Base-by-base conservation (phyloP, 129 eudicot species). In the Flaveria ramosissima region DNA sequence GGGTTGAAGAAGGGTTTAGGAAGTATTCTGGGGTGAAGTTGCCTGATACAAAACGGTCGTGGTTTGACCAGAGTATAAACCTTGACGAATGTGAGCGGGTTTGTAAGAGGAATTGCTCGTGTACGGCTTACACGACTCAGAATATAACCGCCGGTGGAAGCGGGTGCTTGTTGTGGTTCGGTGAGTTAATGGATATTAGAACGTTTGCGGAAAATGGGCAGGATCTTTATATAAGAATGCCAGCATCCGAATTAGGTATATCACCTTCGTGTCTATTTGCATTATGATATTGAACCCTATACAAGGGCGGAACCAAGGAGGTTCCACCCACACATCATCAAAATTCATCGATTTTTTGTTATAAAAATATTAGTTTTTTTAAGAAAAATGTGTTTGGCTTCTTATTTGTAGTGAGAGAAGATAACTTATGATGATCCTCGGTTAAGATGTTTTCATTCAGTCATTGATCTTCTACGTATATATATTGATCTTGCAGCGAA, bases 91-190 rank as follows among this genome's bases (percentile, higher is more conserved):
- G 89, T 30, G 57, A 79, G 78, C 24, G 36, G 66, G 43, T 67
- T 57, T 85, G 89, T 74, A 78, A 81, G 79, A 71, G 11, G 39
- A 85, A 85, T 55, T 85, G 89, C 59, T 73, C 81, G 11, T 85
- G 89, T 82, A 52, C 72, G 13, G 89, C 83, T 55, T 85, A 85
- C 17, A 23, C 86, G 5, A 85, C 71, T 24, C 66, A 75, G 73
- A 77, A 85, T 53, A 57, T 85, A 30, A 78, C 75, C 3, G 65
- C 27, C 12, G 50, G 70, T 6, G 87, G 85, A 70, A 85, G 75
- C n/a, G 89, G 89, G 7, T 85, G 89, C 68, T 61, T 85, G 77
- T 16, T 77, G 59, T 85, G 89, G 89, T 76, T 85, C 11, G 86
- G 77, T 19, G 74, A 74, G 9, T 56, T 85, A 51, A 27, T 74